A percentile compares a stretch with the other conserved stretches of the same genome.
phyloP scores from a whole-genome alignment of 768 basidiomycete genomes.

The Leccinum longicurvipes region DNA sequence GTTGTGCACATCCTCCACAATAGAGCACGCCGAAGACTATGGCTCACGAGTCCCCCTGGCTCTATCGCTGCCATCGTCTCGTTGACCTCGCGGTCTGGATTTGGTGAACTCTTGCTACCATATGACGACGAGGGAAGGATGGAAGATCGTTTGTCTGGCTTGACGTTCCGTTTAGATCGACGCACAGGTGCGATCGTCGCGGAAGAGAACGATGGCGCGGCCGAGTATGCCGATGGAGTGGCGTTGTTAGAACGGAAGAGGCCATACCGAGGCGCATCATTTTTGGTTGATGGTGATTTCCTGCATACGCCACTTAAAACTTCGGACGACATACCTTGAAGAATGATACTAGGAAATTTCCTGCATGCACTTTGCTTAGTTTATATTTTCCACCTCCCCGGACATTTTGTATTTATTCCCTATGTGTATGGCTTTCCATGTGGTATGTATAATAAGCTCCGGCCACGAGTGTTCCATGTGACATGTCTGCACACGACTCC shows the following conservation, averaged over 20 bases:
- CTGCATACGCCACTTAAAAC: slow-evolving; percentile 1
- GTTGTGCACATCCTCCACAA: slow-evolving; percentile 47
- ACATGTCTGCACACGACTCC: background rate
- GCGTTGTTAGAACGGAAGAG: slow-evolving; percentile 14
- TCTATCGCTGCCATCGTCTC: slow-evolving; percentile 56
- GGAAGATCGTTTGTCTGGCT: slow-evolving; percentile 44
- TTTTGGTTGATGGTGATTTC: slow-evolving; percentile 2
- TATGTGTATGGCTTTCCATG: background rate
- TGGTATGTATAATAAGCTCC: background rate
- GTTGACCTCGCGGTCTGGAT: slow-evolving; percentile 58
- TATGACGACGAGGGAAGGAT: slow-evolving; percentile 50
- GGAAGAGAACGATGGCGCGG: slow-evolving; percentile 37
- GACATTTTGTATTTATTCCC: background rate
- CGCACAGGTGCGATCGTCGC: slow-evolving; percentile 62
- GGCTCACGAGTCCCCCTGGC: slow-evolving; percentile 54
- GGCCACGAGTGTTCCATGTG: too few species aligned
- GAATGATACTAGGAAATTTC: background rate
- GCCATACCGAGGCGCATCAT: slow-evolving; percentile 1
- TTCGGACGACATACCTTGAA: background rate
- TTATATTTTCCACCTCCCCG: background rate
- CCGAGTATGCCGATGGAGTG: slow-evolving; percentile 7
- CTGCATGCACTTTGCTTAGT: background rate
- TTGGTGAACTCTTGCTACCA: slow-evolving; percentile 57
- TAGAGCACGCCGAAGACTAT: slow-evolving; percentile 44
- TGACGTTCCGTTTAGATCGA: slow-evolving; percentile 53